Conservation (phyloP, 495 filamentous ascomycete genomes). For the Daldinia bambusicola region DNA sequence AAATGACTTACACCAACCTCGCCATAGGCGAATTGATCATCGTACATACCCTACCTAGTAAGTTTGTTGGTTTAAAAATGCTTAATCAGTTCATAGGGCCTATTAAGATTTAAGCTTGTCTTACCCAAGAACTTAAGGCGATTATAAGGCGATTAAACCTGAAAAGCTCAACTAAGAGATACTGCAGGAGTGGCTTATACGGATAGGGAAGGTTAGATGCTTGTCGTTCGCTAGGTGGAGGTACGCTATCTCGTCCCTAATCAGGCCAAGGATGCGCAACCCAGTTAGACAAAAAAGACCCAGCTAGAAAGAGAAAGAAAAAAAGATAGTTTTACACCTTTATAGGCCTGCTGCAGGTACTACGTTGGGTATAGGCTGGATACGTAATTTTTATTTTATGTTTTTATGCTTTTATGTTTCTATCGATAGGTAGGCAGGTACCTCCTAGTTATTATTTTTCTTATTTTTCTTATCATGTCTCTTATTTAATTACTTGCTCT, state of each 20-base stretch:
- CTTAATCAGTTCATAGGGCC: no score
- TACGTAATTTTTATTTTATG: neutral
- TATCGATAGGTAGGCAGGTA: no score
- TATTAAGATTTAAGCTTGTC: no score
- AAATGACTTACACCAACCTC: neutral
- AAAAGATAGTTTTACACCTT: no score
- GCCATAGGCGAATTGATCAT: constrained; percentile 4
- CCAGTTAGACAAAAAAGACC: neutral
- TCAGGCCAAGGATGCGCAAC: constrained; percentile 21
- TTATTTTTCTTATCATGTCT: constrained; percentile 12
- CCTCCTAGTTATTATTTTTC: constrained; percentile 10
- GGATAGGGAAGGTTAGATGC: constrained; percentile 38
- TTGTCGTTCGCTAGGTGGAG: neutral
- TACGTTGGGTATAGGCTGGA: constrained; percentile 1
- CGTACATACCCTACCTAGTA: no score
- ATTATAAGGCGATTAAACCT: neutral
- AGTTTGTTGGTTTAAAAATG: no score
- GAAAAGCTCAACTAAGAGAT: neutral
- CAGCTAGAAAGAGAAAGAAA: no score
- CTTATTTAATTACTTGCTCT: neutral
- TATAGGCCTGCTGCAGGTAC: neutral
- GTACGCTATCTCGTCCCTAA: constrained; percentile 5
- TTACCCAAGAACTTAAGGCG: no score
- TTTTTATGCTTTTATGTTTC: neutral
- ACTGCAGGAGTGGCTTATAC: constrained; percentile 27